Evolutionary conservation across 805 yeast genomes (phyloP), one percentile per base, ranked within the genome.

Genomic region (Yarrowia sp.): DNA sequence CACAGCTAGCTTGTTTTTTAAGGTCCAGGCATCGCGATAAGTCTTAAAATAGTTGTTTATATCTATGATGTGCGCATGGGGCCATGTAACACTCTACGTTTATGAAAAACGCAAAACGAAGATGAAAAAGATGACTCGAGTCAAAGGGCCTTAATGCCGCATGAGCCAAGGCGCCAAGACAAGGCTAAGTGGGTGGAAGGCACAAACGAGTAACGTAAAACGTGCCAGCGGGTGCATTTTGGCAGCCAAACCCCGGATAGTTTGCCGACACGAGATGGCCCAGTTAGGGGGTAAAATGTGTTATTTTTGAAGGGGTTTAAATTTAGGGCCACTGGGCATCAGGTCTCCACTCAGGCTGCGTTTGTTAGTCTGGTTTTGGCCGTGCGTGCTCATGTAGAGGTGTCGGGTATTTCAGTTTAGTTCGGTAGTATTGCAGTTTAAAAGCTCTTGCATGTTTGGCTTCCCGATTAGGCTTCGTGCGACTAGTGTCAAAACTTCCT

Each of bases 91-190:
- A 7, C 22, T 15, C 22, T 28, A 11, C 38, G 51, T 32, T 47
- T 47, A 15, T 17, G 28, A 11, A 15, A 48, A 48, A 11, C 39
- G 15, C n/a, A 48, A 48, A 48, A 51, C 10, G 8, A 13, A 36
- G 14, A 6, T 3, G 31, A 17, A 22, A 5, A 8, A n/a, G 4
- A n/a, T 38, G 2, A n/a, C 15, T 38, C 17, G 58, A 51, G 58
- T 33, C 43, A 36, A 51, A 36, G 14, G 10, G 33, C 15, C 11
- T 51, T 51, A 51, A 51, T 51, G 58, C 41, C 58, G 58, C 58
- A 51, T 36, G 58, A 17, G 58, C 58, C 58, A 51, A 51, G 58
- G 18, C 35, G 58, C 58, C 58, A 51, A 51, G 58, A 18, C 43
- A 22, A 38, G 43, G 58, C 58, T 51, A 36, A 51, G 18, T 7